phyloP scores from a whole-genome alignment of 257 asterid species.

The Nicotiana tabacum region DNA sequence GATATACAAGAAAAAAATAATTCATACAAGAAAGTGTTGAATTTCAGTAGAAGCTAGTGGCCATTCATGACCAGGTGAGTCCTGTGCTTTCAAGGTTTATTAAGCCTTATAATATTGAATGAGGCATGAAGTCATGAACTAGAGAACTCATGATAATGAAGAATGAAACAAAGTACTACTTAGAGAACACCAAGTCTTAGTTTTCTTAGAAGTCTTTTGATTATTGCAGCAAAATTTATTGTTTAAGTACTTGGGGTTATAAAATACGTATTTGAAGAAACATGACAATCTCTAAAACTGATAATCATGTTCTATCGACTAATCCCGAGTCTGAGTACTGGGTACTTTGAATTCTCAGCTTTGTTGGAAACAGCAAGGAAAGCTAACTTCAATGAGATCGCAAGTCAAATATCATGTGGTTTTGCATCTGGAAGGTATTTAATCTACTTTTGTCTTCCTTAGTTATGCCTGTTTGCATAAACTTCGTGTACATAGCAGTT shows the following conservation, averaged over 20 bases:
- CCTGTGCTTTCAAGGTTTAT: not conserved
- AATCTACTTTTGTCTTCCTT: not conserved
- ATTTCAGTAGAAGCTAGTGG: not conserved
- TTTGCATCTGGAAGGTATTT: conserved; percentile 82
- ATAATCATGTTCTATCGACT: not conserved
- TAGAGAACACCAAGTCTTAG: not conserved
- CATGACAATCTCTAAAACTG: not conserved
- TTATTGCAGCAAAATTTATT: not conserved
- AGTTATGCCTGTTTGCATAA: not conserved
- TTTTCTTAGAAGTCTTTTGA: not conserved
- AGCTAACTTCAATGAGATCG: conserved; percentile 63
- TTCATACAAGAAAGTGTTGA: not conserved
- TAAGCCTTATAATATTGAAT: not conserved
- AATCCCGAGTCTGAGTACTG: not conserved
- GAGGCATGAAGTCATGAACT: not conserved
- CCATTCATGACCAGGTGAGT: not conserved
- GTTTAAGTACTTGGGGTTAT: not conserved
- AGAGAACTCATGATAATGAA: not conserved
- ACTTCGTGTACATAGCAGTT: not conserved
- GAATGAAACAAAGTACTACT: not conserved
- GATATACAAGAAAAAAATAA: not conserved
- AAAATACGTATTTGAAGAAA: not conserved
- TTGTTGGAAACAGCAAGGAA: conserved; percentile 77
- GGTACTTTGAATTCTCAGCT: conserved; percentile 43
- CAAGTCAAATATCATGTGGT: conserved; percentile 59